Evolutionary conservation across 169 alveolate genomes (phyloP).

Genomic region (Babesia ovata): DNA sequence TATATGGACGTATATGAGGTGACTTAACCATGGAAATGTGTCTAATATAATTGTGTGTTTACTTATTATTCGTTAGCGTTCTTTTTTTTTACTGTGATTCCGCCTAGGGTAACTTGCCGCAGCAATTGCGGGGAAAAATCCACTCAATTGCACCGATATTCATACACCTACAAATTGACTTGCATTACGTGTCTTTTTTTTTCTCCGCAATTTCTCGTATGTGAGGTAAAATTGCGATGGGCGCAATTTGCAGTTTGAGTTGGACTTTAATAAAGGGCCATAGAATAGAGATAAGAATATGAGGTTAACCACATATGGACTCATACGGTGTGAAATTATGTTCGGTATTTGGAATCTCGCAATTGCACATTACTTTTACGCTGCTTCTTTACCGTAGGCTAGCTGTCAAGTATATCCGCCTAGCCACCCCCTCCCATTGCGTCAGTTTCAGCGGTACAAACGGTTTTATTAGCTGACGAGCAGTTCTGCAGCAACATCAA

Average conservation of each 20-base stretch:
- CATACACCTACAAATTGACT: too few relatives aligned
- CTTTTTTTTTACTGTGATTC: too few relatives aligned
- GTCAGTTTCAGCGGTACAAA: not conserved
- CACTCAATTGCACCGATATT: too few relatives aligned
- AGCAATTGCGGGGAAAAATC: too few relatives aligned
- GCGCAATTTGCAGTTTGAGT: too few relatives aligned
- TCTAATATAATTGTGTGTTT: too few relatives aligned
- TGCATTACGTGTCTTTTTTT: conserved; percentile 2
- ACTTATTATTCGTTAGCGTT: too few relatives aligned
- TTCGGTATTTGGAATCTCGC: conserved; percentile 10
- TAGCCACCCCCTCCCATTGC: conserved; percentile 18
- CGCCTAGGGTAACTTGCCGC: too few relatives aligned
- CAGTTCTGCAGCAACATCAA: too few relatives aligned
- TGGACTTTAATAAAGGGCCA: not conserved
- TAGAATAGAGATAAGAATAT: not conserved
- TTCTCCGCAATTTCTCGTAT: not conserved
- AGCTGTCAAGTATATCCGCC: conserved; percentile 3
- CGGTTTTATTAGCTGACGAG: not conserved
- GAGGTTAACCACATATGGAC: not conserved
- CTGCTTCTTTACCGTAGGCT: not conserved
- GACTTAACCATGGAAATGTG: too few relatives aligned
- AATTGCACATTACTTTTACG: not conserved
- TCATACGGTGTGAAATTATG: not conserved
- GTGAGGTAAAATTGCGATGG: not conserved
- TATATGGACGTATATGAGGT: too few relatives aligned